These are phyloP conservation scores for Talaromyces albobiverticillius DNA, from an alignment of 2,329 filamentous ascomycete species.

Conservation along the genomic window DNA sequence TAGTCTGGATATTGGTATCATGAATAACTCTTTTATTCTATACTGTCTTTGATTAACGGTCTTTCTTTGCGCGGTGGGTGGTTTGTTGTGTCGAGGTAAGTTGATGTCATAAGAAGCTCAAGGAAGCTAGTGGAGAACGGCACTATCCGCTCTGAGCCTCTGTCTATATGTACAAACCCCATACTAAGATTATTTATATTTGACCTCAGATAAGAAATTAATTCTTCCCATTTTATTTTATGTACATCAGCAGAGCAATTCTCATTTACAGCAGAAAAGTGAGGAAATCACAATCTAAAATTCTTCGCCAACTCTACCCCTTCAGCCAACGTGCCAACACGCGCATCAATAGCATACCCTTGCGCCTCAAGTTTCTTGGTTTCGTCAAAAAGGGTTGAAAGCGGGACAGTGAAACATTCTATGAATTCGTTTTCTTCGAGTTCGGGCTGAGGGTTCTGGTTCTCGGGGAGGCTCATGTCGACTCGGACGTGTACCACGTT, in stretches of 20 bases:
- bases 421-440: constrained; percentile 81
- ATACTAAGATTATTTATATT: no score
- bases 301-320: constrained; percentile 70
- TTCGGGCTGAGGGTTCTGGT: constrained; percentile 65
- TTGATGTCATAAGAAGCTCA: background rate
- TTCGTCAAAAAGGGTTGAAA: constrained; percentile 63
- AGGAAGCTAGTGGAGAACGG: background rate
- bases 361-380: constrained; percentile 65
- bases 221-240: no score
- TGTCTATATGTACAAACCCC: no score
- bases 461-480: constrained; percentile 66
- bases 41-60: no score
- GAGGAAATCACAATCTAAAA: constrained; percentile 16
- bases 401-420: constrained; percentile 68
- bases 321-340: constrained; percentile 74
- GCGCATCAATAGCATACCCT: constrained; percentile 75
- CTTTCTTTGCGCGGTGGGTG: background rate
- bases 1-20: background rate
- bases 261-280: no score
- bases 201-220: no score
- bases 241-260: no score
- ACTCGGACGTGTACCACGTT: constrained; percentile 67
- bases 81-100: background rate
- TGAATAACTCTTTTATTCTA: no score
- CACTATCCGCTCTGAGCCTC: background rate